Percentiles rank a stretch among this genome's conserved stretches.
phyloP scores from a whole-genome alignment of 768 basidiomycete species.

The Pleurotus ostreatus region DNA sequence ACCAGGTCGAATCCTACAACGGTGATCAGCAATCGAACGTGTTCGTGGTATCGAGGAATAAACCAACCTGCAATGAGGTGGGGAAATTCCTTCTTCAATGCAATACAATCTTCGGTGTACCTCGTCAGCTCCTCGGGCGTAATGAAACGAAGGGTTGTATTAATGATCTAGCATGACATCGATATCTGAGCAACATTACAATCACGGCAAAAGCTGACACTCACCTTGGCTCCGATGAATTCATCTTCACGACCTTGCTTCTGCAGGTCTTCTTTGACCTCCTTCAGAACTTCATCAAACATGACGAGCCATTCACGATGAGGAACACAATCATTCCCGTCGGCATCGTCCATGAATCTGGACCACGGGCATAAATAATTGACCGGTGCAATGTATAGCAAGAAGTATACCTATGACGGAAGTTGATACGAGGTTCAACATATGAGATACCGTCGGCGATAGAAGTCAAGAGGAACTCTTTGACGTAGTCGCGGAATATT shows the following conservation, averaged over 20 bases:
- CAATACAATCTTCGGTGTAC: constrained; percentile 73
- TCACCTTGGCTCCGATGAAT: constrained; percentile 65
- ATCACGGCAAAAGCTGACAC: constrained; percentile 6
- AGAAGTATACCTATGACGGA: constrained; percentile 45
- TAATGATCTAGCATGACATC: constrained; percentile 52
- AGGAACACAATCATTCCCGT: constrained; percentile 53
- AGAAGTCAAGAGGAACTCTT: constrained; percentile 56
- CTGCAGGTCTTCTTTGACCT: constrained; percentile 50
- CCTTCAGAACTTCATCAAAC: constrained; percentile 47
- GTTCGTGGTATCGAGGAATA: neutral
- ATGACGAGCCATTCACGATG: constrained; percentile 57
- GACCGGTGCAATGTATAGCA: neutral
- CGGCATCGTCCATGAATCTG: constrained; percentile 53
- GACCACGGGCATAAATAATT: constrained; percentile 2
- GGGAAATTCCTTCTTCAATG: constrained; percentile 70
- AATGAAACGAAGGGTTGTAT: constrained; percentile 56
- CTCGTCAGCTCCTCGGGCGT: constrained; percentile 53
- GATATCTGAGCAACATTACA: neutral
- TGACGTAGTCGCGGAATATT: constrained; percentile 56
- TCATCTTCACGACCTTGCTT: constrained; percentile 50
- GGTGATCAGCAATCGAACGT: neutral
- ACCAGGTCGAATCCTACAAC: constrained; percentile 72
- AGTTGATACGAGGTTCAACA: constrained; percentile 65
- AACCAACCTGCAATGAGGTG: constrained; percentile 61
- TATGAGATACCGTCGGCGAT: constrained; percentile 73